Evolutionary conservation across 106 monocot species (phyloP).

Genomic region (Phalaenopsis equestris): DNA sequence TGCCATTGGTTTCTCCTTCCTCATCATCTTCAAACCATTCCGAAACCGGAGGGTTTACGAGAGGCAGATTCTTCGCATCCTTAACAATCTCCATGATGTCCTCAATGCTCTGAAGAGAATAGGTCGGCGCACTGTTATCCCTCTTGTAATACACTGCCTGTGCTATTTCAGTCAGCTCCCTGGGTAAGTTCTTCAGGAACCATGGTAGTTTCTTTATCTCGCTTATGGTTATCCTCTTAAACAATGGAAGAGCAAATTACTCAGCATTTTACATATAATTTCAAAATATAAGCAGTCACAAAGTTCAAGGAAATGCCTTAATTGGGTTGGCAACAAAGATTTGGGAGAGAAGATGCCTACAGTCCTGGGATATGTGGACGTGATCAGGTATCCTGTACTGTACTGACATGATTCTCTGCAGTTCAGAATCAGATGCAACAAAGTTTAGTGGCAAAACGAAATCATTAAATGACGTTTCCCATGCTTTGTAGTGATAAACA

Average conservation of each 20-base stretch:
- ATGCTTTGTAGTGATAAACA: neutral
- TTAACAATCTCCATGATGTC: conserved; percentile 55
- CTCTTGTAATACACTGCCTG: conserved; percentile 45
- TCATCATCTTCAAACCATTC: conserved; percentile 42
- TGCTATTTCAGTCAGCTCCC: conserved; percentile 36
- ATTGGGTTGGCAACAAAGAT: conserved; percentile 66
- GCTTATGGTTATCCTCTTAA: conserved; percentile 47
- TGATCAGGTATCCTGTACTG: conserved; percentile 82
- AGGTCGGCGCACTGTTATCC: conserved; percentile 23
- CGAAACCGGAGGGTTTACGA: conserved; percentile 15
- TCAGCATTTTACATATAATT: too few relatives aligned
- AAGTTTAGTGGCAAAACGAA: neutral
- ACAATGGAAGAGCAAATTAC: neutral
- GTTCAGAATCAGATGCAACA: neutral
- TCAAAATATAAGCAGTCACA: too few relatives aligned
- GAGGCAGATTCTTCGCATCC: conserved; percentile 30
- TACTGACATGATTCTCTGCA: conserved; percentile 68
- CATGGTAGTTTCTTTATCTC: conserved; percentile 61
- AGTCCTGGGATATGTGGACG: conserved; percentile 72
- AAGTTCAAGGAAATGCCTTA: conserved; percentile 28
- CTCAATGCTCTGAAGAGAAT: conserved; percentile 45
- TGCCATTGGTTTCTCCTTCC: conserved; percentile 10
- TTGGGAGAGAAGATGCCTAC: conserved; percentile 62
- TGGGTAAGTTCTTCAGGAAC: conserved; percentile 57
- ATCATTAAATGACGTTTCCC: too few relatives aligned